phyloP scores from a whole-genome alignment of 257 asterid species.

The Apocynum venetum region DNA sequence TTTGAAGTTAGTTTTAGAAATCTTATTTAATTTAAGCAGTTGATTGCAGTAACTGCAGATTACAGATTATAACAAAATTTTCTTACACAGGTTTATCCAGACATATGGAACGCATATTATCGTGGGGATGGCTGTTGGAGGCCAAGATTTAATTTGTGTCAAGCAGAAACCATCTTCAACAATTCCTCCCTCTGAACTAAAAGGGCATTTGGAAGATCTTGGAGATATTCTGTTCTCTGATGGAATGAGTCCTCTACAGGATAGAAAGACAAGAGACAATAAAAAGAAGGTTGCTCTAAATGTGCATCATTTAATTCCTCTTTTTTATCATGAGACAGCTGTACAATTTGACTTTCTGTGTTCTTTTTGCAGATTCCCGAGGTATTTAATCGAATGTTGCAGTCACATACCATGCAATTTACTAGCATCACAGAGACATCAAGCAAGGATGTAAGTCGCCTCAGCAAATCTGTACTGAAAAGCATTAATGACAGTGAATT shows the following conservation, averaged over 20 bases:
- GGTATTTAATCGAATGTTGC: slow-evolving; percentile 89
- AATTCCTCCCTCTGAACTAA: slow-evolving; percentile 86
- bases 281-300: slow-evolving; percentile 46
- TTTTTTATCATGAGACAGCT: slow-evolving; percentile 1
- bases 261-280: slow-evolving; percentile 54
- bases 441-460: slow-evolving; percentile 81
- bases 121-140: slow-evolving; percentile 95
- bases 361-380: slow-evolving; percentile 67
- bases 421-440: slow-evolving; percentile 93
- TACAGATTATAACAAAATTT: slow-evolving; percentile 23
- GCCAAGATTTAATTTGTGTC: slow-evolving; percentile 93
- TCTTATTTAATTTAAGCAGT: background rate
- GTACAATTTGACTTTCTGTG: slow-evolving; percentile 19
- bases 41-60: slow-evolving; percentile 14
- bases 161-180: slow-evolving; percentile 84
- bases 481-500: slow-evolving; percentile 18
- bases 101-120: slow-evolving; percentile 93
- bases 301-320: background rate
- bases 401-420: slow-evolving; percentile 88
- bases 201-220: slow-evolving; percentile 86
- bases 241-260: slow-evolving; percentile 63
- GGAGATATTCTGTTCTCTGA: slow-evolving; percentile 95
- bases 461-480: slow-evolving; percentile 10
- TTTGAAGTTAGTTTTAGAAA: background rate
- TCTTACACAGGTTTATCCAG: slow-evolving; percentile 70